Evolutionary conservation across 2,329 filamentous ascomycete genomes (phyloP), one percentile per base, ranked within the genome.

Genomic region (Alternaria brassicae): DNA sequence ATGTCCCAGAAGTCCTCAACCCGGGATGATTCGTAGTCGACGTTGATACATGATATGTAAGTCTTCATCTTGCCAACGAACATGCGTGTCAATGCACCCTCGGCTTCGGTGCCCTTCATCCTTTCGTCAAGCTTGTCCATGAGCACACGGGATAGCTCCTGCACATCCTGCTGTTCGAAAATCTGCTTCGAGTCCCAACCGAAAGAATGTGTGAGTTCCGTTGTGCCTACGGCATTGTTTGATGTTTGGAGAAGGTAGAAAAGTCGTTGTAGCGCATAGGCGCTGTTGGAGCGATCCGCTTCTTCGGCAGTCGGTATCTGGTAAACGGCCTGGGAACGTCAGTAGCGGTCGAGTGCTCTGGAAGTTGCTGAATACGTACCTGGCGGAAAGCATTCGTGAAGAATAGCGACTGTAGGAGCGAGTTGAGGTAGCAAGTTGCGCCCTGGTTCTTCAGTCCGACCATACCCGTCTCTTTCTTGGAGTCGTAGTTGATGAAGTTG

Each of bases 1-100:
- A 99, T 92, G 76, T 99, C 95, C 95, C 95, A 99, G 77, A 97
- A 99, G 70, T 99, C 96, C 78, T 99, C 95, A 66, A 95, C 88
- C 62, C 94, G 88, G 62, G 93, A 97, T 21, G 93, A 97, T 81
- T 98, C 94, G 81, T 97, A 99, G 72, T 96, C 89, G 62, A 99
- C 96, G 77, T 99, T 95, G 77, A 99, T 97, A 81, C 96, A 99
- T 21, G 92, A 96, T 66, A 99, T 96, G 78, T 98, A 99, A 0
- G 95, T 99, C 82, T 98, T 98, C 78, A 96, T 93, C 80, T 98
- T 98, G 57, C 95, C 96, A 58, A 95, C 93, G 72, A 99, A 98
- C 82, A 99, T 90, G 62, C 91, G 88, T 1, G 93, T 89, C 8
- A 99, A 83, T 2, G 93, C 91, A 68, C 94, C 96, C 75, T 98